A percentile compares a stretch with the other conserved stretches of the same genome.
Evolutionary conservation across 371 early-diverging fungal genomes (phyloP).

Genomic region (Conidiobolus incongruus): DNA sequence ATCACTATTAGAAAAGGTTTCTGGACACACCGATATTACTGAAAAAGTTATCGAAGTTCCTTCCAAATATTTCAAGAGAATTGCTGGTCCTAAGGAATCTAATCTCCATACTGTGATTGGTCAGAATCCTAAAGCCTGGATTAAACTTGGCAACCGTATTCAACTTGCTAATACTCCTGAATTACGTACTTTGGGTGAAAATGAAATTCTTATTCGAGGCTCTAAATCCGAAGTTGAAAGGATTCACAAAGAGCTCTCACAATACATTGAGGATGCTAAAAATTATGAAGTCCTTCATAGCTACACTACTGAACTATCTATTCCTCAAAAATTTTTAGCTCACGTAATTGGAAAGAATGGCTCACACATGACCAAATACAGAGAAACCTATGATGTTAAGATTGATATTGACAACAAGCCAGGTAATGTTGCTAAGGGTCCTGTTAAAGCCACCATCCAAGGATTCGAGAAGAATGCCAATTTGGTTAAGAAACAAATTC

Average conservation of each 20-base stretch:
- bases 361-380: constrained; percentile 49
- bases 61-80: constrained; percentile 75
- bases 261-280: constrained; percentile 36
- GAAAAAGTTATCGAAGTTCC: constrained; percentile 37
- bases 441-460: constrained; percentile 43
- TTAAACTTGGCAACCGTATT: constrained; percentile 34
- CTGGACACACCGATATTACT: neutral
- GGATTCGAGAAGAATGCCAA: constrained; percentile 60
- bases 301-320: constrained; percentile 35
- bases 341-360: constrained; percentile 80
- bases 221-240: constrained; percentile 48
- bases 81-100: constrained; percentile 63
- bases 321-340: constrained; percentile 44
- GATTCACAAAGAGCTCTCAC: constrained; percentile 32
- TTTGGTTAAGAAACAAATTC: constrained; percentile 45
- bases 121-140: constrained; percentile 13
- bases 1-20: neutral
- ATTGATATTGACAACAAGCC: constrained; percentile 43
- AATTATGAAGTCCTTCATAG: constrained; percentile 40
- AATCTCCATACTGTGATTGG: constrained; percentile 51
- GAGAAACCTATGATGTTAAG: constrained; percentile 51
- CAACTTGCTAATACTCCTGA: constrained; percentile 63
- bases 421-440: constrained; percentile 9
- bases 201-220: constrained; percentile 53
- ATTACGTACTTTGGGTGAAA: constrained; percentile 17